These are phyloP conservation scores for Zygoascus flipseniorum DNA, from an alignment of 805 yeast genomes.

Conservation along the genomic window DNA sequence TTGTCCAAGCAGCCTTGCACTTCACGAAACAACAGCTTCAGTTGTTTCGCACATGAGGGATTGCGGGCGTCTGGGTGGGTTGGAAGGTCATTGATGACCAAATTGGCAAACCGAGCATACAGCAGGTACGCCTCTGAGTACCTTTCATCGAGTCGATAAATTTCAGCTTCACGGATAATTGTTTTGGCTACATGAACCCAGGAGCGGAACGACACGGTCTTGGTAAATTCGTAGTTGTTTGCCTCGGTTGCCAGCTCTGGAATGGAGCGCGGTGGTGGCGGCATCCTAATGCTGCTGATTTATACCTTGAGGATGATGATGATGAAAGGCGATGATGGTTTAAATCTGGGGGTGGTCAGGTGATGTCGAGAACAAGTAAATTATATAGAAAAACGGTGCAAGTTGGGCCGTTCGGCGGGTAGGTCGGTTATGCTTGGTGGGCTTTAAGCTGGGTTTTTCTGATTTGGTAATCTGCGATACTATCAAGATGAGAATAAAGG, in stretches of 20 bases:
- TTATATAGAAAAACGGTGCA: too few relatives aligned
- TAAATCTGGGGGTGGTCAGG: too few relatives aligned
- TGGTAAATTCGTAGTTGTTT: conserved; percentile 44
- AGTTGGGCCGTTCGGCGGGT: too few relatives aligned
- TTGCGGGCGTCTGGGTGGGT: conserved; percentile 37
- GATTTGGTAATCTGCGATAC: too few relatives aligned
- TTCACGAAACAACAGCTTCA: conserved; percentile 17
- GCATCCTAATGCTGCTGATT: not conserved
- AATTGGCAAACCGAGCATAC: conserved; percentile 52
- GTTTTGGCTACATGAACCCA: conserved; percentile 50
- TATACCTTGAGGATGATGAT: not conserved
- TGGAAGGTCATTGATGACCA: conserved; percentile 40
- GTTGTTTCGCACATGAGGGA: conserved; percentile 13
- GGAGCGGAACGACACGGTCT: conserved; percentile 39
- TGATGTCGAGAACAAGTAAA: too few relatives aligned
- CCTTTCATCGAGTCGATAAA: conserved; percentile 37
- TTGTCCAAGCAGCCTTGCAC: conserved; percentile 20
- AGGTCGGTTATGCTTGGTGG: too few relatives aligned
- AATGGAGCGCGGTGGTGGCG: conserved; percentile 14
- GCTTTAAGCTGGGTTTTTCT: too few relatives aligned
- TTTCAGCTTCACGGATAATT: conserved; percentile 34
- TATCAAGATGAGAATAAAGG: conserved; percentile 24
- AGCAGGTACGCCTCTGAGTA: conserved; percentile 45
- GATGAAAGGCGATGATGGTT: too few relatives aligned
- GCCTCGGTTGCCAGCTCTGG: conserved; percentile 40